Conservation (phyloP, 1,284 basidiomycete genomes). For the Stereum hirsutum region DNA sequence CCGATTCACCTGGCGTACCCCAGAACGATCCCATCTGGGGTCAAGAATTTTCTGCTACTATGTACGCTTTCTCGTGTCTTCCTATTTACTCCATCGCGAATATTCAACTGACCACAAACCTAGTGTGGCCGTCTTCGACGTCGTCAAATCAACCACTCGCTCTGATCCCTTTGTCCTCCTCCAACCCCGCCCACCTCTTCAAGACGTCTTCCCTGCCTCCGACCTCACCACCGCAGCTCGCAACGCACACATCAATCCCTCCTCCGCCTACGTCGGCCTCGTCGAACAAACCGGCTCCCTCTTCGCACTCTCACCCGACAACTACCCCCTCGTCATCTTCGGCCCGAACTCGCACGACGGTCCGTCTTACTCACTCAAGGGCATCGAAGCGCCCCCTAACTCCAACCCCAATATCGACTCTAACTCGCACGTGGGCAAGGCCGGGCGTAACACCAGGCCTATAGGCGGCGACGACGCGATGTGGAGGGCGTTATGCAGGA, state of each 20-base stretch:
- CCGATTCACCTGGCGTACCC: conserved; percentile 20
- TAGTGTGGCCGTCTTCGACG: conserved; percentile 76
- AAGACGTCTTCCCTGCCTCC: conserved; percentile 46
- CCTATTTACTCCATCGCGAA: background rate
- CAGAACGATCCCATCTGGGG: conserved; percentile 48
- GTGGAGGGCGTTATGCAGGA: conserved; percentile 22
- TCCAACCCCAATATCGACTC: no score
- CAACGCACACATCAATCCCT: conserved; percentile 30
- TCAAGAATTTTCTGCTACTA: conserved; percentile 45
- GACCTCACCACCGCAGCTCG: conserved; percentile 27
- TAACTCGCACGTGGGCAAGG: no score
- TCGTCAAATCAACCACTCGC: conserved; percentile 39
- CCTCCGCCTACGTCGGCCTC: conserved; percentile 65
- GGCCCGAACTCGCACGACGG: no score
- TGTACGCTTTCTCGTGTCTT: conserved; percentile 24
- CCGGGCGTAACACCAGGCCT: no score
- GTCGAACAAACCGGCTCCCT: conserved; percentile 64
- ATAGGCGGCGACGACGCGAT: no score
- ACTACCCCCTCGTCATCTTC: conserved; percentile 71
- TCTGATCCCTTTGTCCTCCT: conserved; percentile 64
- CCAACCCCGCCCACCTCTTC: conserved; percentile 65
- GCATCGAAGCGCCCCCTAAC: conserved; percentile 29
- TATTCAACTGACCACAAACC: background rate
- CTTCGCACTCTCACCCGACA: conserved; percentile 68
- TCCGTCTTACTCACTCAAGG: conserved; percentile 20